These are phyloP conservation scores for Verticillium isaacii DNA, from an alignment of 2,329 filamentous ascomycete genomes.

Conservation along the genomic window DNA sequence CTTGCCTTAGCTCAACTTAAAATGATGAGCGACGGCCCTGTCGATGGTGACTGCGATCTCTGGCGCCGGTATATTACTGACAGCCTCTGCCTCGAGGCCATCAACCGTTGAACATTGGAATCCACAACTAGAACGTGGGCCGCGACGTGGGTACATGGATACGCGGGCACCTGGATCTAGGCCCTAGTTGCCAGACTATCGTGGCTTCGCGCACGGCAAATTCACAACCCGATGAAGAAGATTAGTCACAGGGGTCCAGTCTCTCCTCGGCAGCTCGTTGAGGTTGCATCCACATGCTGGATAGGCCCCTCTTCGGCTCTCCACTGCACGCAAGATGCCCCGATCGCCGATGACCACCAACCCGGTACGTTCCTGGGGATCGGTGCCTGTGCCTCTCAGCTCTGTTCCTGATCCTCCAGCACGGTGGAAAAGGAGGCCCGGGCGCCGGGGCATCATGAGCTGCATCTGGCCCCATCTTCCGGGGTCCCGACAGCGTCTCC, in stretches of 20 bases:
- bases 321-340: background rate
- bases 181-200: background rate
- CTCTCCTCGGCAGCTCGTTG: background rate
- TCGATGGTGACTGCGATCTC: background rate
- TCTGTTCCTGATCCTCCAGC: background rate
- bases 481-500: background rate
- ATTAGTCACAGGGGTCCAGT: background rate
- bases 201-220: background rate
- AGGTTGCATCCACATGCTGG: background rate
- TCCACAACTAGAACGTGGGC: background rate
- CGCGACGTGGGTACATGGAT: background rate
- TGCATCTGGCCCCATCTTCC: background rate
- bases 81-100: background rate
- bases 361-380: background rate
- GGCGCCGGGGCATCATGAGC: background rate
- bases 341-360: background rate
- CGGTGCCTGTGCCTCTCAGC: background rate
- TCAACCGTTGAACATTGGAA: background rate
- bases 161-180: background rate
- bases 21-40: background rate
- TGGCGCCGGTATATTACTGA: background rate
- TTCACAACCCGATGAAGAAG: background rate
- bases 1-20: background rate
- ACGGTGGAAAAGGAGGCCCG: background rate
- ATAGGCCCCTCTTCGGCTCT: background rate